Percentiles rank a stretch among this genome's conserved stretches.
Conservation (phyloP, 1,284 basidiomycete genomes). For the Pseudomicrostroma phylloplanum region DNA sequence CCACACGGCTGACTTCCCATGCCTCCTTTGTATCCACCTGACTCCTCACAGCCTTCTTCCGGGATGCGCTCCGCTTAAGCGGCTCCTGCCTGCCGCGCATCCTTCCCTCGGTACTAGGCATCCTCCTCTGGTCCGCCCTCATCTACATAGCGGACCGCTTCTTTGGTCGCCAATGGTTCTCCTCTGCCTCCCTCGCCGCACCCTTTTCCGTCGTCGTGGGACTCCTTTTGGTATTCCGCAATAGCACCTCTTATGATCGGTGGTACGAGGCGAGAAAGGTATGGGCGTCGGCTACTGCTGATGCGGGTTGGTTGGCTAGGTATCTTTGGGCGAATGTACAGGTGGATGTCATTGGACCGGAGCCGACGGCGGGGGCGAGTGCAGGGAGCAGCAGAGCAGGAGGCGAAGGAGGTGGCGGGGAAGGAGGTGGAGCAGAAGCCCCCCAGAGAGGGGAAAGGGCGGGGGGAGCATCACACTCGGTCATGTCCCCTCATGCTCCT, state of each 20-base stretch:
- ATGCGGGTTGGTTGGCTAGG: conserved; percentile 62
- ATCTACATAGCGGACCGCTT: conserved; percentile 60
- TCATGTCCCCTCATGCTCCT: too few species aligned
- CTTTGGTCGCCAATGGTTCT: conserved; percentile 57
- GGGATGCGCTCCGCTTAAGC: conserved; percentile 70
- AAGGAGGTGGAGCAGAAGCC: neutral
- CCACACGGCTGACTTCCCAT: neutral
- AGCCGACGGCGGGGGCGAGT: too few species aligned
- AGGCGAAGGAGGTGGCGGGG: neutral
- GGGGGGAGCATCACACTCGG: too few species aligned
- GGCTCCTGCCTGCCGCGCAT: conserved; percentile 58
- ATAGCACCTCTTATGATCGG: conserved; percentile 56
- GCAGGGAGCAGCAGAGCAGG: too few species aligned
- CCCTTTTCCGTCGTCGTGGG: conserved; percentile 81
- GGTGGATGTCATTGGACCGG: conserved; percentile 25
- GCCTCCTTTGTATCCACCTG: neutral
- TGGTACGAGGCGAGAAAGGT: conserved; percentile 79
- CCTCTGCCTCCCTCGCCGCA: conserved; percentile 71
- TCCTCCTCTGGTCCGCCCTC: conserved; percentile 65
- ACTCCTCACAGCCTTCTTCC: conserved; percentile 59
- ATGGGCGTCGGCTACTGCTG: conserved; percentile 55
- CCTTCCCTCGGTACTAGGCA: conserved; percentile 65
- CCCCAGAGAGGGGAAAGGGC: too few species aligned
- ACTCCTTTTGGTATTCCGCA: conserved; percentile 48
- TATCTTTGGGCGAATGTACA: conserved; percentile 71